These are phyloP conservation scores for Aspergillus felis DNA, from an alignment of 2,329 filamentous ascomycete genomes.

Conservation along the genomic window DNA sequence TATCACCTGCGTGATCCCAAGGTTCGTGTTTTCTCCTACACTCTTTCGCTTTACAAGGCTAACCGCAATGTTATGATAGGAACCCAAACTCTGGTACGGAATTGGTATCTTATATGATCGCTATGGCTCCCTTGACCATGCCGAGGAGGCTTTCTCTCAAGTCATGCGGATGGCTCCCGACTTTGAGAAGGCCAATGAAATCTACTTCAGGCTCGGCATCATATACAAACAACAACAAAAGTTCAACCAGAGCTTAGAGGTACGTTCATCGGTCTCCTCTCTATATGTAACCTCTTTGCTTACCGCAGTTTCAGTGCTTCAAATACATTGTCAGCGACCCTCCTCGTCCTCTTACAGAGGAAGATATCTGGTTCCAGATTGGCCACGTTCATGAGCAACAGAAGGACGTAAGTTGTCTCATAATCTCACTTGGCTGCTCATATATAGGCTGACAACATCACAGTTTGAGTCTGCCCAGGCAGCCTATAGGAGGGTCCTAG, in stretches of 20 bases:
- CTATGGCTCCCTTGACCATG: slow-evolving; percentile 93
- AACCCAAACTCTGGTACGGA: slow-evolving; percentile 97
- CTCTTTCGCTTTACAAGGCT: neutral
- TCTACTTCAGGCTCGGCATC: slow-evolving; percentile 97
- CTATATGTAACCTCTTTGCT: slow-evolving; percentile 4
- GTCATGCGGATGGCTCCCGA: slow-evolving; percentile 98
- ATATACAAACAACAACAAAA: slow-evolving; percentile 99
- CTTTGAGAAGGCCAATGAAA: slow-evolving; percentile 98
- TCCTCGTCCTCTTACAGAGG: slow-evolving; percentile 86
- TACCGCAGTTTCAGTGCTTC: slow-evolving; percentile 66
- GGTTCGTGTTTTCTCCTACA: slow-evolving; percentile 48
- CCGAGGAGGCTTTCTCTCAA: slow-evolving; percentile 95
- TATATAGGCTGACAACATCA: slow-evolving; percentile 22
- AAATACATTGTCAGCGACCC: slow-evolving; percentile 95
- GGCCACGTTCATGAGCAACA: slow-evolving; percentile 98
- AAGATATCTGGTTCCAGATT: slow-evolving; percentile 99
- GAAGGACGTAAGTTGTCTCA: slow-evolving; percentile 74
- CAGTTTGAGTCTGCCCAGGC: slow-evolving; percentile 91
- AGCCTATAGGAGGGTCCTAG: slow-evolving; percentile 88
- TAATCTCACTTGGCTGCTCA: neutral
- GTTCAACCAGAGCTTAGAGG: slow-evolving; percentile 85
- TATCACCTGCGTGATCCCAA: slow-evolving; percentile 92
- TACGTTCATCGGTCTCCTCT: slow-evolving; percentile 41
- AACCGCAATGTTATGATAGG: slow-evolving; percentile 48
- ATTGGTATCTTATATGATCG: slow-evolving; percentile 97